Conservation (phyloP, 352 stramenopile species). For the Globisporangium abappressorium region DNA sequence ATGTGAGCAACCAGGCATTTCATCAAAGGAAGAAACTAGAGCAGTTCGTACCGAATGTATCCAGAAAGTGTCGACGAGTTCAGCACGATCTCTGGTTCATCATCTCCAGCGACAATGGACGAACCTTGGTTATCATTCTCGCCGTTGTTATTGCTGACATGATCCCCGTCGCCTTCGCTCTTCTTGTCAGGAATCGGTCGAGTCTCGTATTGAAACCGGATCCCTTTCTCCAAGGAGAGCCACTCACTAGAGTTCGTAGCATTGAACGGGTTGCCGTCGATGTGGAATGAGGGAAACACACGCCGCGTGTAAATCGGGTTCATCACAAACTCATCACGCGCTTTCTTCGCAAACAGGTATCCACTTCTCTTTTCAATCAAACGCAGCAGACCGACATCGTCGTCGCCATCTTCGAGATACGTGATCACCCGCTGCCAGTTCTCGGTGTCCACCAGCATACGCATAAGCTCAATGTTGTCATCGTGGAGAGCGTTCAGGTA, state of each 20-base stretch:
- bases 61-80: conserved; percentile 69
- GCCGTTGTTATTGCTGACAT: neutral
- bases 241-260: conserved; percentile 46
- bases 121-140: neutral
- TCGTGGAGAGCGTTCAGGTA: conserved; percentile 79
- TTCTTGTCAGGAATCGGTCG: conserved; percentile 27
- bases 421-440: conserved; percentile 76
- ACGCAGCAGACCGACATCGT: conserved; percentile 43
- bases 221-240: conserved; percentile 56
- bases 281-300: conserved; percentile 64
- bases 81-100: conserved; percentile 59
- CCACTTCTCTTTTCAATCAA: conserved; percentile 81
- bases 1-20: neutral
- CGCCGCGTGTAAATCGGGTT: conserved; percentile 66
- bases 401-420: conserved; percentile 40
- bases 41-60: conserved; percentile 54
- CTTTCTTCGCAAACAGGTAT: conserved; percentile 57
- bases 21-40: neutral
- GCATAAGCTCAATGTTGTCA: conserved; percentile 76
- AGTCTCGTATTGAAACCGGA: conserved; percentile 44
- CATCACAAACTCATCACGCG: conserved; percentile 33
- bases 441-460: conserved; percentile 85
- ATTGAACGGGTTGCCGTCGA: conserved; percentile 63
- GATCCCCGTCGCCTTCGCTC: conserved; percentile 4
- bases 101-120: conserved; percentile 1